Evolutionary conservation across 345 rosid species (phyloP).

Genomic region (Rhodomyrtus tomentosa): DNA sequence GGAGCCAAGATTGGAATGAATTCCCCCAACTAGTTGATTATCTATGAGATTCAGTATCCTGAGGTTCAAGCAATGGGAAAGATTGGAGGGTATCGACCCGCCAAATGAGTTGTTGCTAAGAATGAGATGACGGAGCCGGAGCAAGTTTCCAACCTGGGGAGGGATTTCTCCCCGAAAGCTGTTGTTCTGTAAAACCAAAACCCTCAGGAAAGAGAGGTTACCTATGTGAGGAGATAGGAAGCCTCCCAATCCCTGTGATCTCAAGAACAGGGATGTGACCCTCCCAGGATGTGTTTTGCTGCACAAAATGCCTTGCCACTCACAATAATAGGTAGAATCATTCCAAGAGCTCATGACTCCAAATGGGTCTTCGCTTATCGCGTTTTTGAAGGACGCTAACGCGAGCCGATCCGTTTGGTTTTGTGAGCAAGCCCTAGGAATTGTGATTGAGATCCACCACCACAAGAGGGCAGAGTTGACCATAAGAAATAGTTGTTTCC

Average conservation of each 20-base stretch:
- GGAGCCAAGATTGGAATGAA: background rate
- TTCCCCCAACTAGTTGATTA: background rate
- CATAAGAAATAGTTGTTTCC: background rate
- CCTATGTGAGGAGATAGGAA: background rate
- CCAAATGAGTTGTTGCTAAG: background rate
- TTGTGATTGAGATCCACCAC: background rate
- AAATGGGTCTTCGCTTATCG: background rate
- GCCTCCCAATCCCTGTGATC: background rate
- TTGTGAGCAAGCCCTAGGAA: accelerated
- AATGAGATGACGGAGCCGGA: accelerated
- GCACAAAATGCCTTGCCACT: background rate
- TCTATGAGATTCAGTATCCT: background rate
- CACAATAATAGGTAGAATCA: background rate
- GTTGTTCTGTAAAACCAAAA: accelerated
- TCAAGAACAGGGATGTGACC: accelerated
- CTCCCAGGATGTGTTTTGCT: background rate
- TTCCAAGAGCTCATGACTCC: background rate
- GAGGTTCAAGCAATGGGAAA: background rate
- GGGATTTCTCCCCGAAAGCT: accelerated
- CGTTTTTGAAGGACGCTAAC: accelerated
- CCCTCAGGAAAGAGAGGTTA: background rate
- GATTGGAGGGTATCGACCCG: background rate
- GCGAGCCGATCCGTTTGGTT: background rate
- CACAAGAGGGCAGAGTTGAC: background rate
- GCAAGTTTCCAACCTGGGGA: background rate